These are phyloP conservation scores for Exophiala alcalophila DNA, from an alignment of 2,329 filamentous ascomycete genomes.

Conservation along the genomic window DNA sequence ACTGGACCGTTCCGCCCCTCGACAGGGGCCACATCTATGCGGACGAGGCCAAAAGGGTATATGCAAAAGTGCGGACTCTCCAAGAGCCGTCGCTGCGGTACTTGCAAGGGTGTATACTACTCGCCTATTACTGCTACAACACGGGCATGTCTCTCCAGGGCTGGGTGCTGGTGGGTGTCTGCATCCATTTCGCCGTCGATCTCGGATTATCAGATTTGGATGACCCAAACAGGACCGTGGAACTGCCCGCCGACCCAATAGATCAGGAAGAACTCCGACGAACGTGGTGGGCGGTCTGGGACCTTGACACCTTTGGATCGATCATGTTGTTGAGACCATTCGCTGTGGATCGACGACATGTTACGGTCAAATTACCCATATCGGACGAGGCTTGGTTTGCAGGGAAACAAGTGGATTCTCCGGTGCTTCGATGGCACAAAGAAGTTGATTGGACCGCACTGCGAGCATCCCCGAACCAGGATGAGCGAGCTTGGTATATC, in stretches of 20 bases:
- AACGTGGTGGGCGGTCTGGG: conserved; percentile 12
- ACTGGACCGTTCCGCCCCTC: not conserved
- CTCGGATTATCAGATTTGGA: conserved; percentile 89
- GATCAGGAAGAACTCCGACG: conserved; percentile 7
- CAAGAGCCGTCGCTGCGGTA: not conserved
- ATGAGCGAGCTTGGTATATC: conserved; percentile 7
- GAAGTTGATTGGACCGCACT: conserved; percentile 1
- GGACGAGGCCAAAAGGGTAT: not conserved
- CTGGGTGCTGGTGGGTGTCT: conserved; percentile 95
- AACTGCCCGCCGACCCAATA: not conserved
- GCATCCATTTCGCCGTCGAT: conserved; percentile 82
- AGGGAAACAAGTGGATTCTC: conserved; percentile 1
- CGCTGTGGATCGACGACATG: conserved; percentile 1
- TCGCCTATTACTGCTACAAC: conserved; percentile 6
- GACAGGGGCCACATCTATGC: not conserved
- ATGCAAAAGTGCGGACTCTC: not conserved
- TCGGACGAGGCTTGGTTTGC: conserved; percentile 10
- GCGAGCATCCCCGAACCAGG: conserved; percentile 2
- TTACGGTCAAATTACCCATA: conserved; percentile 4
- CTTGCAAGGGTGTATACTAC: conserved; percentile 10
- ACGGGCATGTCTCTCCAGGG: not conserved
- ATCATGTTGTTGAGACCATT: conserved; percentile 1
- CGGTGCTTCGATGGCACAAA: not conserved
- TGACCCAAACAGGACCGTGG: conserved; percentile 35
- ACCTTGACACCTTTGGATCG: conserved; percentile 10